Evolutionary conservation across 2,329 filamentous ascomycete species (phyloP), one percentile per base, ranked within the genome.

Genomic region (Diplodia scrobiculata): DNA sequence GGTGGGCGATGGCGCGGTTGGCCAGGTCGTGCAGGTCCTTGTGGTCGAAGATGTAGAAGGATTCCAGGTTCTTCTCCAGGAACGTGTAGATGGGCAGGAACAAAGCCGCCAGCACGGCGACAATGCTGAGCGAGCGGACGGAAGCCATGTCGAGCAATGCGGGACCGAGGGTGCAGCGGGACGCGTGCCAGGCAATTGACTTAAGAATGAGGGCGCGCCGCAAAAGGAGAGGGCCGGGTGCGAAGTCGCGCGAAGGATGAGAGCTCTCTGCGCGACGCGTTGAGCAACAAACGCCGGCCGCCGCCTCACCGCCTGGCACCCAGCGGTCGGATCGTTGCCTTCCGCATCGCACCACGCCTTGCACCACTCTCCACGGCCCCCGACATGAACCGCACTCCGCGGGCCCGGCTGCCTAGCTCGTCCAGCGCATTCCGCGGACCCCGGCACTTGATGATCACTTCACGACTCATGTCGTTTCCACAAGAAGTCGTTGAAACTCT

Each of bases 31-130:
- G 86, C 68, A 96, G 83, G 68, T 91, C 84, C 17, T 83, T 81
- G 1, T 85, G 84, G 64, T 87, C 80, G 78, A 96, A 93, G 77
- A 95, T 86, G 83, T 92, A 95, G 81, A 93, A 83, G 0, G 69
- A 69, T 5, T 69, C 67, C 2, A 76, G 72, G 41, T 72, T 66
- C 25, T 47, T 55, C 53, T 66, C 63, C 63, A 66, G 63, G 27
- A 19, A 66, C n/a, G 41, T 59, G 53, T 66, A 66, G 34, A 66
- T 7, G 14, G 63, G 63, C 17, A 66, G 25, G 25, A 66, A 45
- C 53, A 66, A 10, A 0, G 63, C 63, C 3, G 63, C 53, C 51
- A 66, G 52, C 32, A 59, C 45, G 7, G 53, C 53, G 53, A 66
- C 7, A 32, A 66, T 21, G 53, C 63, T 59, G 52, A 66, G 63